These are phyloP conservation scores for Lactarius pseudohatsudake DNA, from an alignment of 768 basidiomycete genomes.

Conservation along the genomic window DNA sequence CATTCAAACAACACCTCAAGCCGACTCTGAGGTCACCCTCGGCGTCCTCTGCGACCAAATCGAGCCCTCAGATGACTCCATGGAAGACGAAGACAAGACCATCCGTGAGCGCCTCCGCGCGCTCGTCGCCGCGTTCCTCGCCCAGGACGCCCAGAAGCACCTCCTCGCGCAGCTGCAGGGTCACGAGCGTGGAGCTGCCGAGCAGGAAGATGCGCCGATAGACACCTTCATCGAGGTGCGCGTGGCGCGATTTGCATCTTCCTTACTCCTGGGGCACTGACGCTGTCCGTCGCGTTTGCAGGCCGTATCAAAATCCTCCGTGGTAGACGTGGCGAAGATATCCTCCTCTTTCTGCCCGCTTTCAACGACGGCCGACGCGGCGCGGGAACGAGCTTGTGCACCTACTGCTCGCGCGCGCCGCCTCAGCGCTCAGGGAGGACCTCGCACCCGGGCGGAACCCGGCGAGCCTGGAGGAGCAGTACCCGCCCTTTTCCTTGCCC, in stretches of 20 bases:
- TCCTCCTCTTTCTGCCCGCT: conserved; percentile 51
- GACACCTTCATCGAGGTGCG: conserved; percentile 50
- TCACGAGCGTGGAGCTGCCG: conserved; percentile 42
- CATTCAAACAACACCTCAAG: conserved; percentile 60
- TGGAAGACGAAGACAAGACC: conserved; percentile 59
- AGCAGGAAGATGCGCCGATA: conserved; percentile 49
- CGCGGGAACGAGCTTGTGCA: conserved; percentile 44
- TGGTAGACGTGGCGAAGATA: conserved; percentile 46
- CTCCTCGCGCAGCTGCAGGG: conserved; percentile 47
- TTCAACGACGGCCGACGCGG: conserved; percentile 39
- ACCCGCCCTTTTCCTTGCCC: too few relatives aligned
- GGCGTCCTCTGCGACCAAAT: conserved; percentile 72
- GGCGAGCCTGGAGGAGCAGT: conserved; percentile 34
- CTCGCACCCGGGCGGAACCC: conserved; percentile 33
- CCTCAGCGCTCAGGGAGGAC: conserved; percentile 37
- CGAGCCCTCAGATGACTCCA: conserved; percentile 46
- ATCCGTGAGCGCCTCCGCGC: conserved; percentile 57
- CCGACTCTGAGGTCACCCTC: conserved; percentile 57
- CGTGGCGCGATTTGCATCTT: conserved; percentile 1
- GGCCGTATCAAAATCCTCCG: conserved; percentile 50
- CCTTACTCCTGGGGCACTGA: background rate
- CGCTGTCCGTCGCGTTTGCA: conserved; percentile 30
- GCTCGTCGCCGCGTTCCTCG: conserved; percentile 60
- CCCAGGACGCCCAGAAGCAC: conserved; percentile 48
- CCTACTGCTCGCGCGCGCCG: conserved; percentile 40